Evolutionary conservation across 257 asterid genomes (phyloP), one percentile per base, ranked within the genome.

Genomic region (Fraxinus cuspidata): DNA sequence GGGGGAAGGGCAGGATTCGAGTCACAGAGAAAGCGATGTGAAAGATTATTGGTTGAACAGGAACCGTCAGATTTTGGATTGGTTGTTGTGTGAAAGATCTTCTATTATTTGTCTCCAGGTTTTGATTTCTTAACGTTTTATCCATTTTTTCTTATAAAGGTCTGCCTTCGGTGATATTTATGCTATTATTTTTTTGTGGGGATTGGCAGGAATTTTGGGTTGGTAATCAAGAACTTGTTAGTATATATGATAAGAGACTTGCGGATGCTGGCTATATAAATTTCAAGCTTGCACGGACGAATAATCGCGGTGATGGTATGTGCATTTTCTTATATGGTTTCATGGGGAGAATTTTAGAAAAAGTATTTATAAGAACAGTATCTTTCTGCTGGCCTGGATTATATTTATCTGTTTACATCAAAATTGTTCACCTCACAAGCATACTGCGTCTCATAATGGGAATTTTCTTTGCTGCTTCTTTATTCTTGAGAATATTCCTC

Each of bases 61-160:
- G 87, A 93, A 96, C 87, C 90, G 88, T 28, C 84, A 83, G 83
- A 93, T 96, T 80, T 80, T 96, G 94, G 96, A 90, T 86, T 96
- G 99, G 97, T 81, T 96, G 77, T 79, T 93, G 88, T 86, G 85
- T 70, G 99, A 96, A 78, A 87, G 97, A 83, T 96, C 99, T 86
- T 93, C 98, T 74, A 93, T 96, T 18, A 93, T 96, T 74, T 96
- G 99, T 80, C 97, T 96, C 80, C 99, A 96, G 99, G 99, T 95
- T 27, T 67, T 77, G 73, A 40, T 8, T 6, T 37, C 16, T 42
- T 25, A 25, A 15, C 10, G 5, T 32, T 74, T 68, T 12, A 77
- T 77, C 70, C 42, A 56, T 19, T 51, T 37, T 72, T 70, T 49
- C 12, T 15, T 74, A 16, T 75, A 56, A 71, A 44, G 28, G 15